Conservation (phyloP, 805 yeast species). For the Spathaspora sp. region DNA sequence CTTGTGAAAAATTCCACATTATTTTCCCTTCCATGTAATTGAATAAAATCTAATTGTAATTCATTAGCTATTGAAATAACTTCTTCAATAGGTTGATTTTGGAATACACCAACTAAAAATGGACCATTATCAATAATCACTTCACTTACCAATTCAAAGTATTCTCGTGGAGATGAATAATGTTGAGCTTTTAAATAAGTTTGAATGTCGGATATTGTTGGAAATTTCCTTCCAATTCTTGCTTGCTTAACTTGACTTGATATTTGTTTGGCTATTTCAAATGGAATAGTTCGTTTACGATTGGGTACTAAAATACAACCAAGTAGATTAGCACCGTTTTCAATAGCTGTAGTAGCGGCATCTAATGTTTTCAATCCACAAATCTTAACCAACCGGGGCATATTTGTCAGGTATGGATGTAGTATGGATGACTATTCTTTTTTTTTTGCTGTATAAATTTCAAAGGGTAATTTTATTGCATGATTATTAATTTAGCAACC, state of each 20-base stretch:
- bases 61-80: slow-evolving; percentile 44
- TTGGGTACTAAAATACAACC: slow-evolving; percentile 89
- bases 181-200: slow-evolving; percentile 1
- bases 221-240: slow-evolving; percentile 15
- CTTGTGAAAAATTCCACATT: slow-evolving; percentile 46
- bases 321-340: slow-evolving; percentile 66
- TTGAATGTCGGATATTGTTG: slow-evolving; percentile 16
- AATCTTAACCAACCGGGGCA: slow-evolving; percentile 56
- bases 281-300: slow-evolving; percentile 63
- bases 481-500: no score
- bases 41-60: slow-evolving; percentile 70
- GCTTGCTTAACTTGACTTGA: slow-evolving; percentile 22
- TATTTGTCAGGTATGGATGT: not conserved
- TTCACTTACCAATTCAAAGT: slow-evolving; percentile 22
- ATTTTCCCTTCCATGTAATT: slow-evolving; percentile 70
- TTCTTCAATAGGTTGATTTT: slow-evolving; percentile 71
- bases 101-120: slow-evolving; percentile 81
- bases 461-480: no score
- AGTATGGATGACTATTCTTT: not conserved
- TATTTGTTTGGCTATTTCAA: slow-evolving; percentile 24
- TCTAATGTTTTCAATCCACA: slow-evolving; percentile 74
- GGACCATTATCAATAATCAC: slow-evolving; percentile 50
- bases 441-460: no score
- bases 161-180: slow-evolving; percentile 17
- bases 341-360: slow-evolving; percentile 70